Conservation (phyloP, 2,329 filamentous ascomycete genomes). For the Nemania sp. region DNA sequence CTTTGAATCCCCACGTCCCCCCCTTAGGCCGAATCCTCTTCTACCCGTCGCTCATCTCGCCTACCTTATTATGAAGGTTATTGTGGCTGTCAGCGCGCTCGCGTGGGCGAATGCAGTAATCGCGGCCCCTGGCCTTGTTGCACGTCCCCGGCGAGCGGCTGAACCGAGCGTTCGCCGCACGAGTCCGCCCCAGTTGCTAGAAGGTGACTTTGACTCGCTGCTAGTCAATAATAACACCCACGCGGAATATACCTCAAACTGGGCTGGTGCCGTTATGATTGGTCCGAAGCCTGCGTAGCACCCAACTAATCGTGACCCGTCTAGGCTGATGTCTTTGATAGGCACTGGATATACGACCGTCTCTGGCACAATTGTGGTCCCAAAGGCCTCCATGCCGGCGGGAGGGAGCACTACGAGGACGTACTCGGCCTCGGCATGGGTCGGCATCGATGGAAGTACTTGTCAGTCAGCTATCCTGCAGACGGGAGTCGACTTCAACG, state of each 20-base stretch:
- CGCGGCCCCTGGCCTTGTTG: slow-evolving; percentile 58
- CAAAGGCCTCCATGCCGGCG: slow-evolving; percentile 53
- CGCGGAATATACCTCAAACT: slow-evolving; percentile 66
- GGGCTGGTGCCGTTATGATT: slow-evolving; percentile 68
- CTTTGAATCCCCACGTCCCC: background rate
- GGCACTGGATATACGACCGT: slow-evolving; percentile 62
- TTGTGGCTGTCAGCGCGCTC: slow-evolving; percentile 51
- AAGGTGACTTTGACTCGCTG: slow-evolving; percentile 43
- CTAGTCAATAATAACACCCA: slow-evolving; percentile 54
- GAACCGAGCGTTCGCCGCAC: slow-evolving; percentile 42
- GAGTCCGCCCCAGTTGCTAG: slow-evolving; percentile 49
- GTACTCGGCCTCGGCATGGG: slow-evolving; percentile 56
- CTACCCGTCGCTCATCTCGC: background rate
- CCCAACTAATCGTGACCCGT: background rate
- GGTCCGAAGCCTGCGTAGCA: slow-evolving; percentile 43
- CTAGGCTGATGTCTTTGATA: slow-evolving; percentile 20
- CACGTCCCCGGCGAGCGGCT: slow-evolving; percentile 53
- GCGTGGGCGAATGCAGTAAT: slow-evolving; percentile 56
- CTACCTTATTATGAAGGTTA: slow-evolving; percentile 61
- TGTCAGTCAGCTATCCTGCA: slow-evolving; percentile 66
- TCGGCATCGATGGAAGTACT: slow-evolving; percentile 71
- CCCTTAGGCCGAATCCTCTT: background rate
- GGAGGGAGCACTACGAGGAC: slow-evolving; percentile 43
- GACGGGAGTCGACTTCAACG: slow-evolving; percentile 67
- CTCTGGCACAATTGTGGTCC: slow-evolving; percentile 65